A percentile compares a stretch with the other conserved stretches of the same genome.
Evolutionary conservation across 352 stramenopile genomes (phyloP).

Genomic region (Aphanomyces invadans): DNA sequence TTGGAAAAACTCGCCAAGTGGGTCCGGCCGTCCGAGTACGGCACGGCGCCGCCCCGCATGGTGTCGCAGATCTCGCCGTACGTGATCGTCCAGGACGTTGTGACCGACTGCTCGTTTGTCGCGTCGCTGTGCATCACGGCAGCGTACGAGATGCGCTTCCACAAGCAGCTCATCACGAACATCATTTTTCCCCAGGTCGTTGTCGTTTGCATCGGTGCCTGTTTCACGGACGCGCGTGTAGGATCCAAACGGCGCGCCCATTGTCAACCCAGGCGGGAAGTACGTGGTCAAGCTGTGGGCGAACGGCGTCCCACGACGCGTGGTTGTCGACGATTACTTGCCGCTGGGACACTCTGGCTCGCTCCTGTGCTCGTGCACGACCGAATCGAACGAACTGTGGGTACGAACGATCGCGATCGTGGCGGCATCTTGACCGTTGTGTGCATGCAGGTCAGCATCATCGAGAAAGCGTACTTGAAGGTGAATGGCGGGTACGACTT

Average conservation of each 20-base stretch:
- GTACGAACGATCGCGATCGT: background rate
- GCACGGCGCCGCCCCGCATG: slow-evolving; percentile 52
- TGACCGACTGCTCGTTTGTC: slow-evolving; percentile 92
- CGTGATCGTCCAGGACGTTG: slow-evolving; percentile 81
- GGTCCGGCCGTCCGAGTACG: slow-evolving; percentile 61
- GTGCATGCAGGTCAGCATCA: slow-evolving; percentile 81
- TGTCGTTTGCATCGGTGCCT: no score
- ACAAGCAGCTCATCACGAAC: slow-evolving; percentile 88
- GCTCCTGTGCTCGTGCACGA: slow-evolving; percentile 80
- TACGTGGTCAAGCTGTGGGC: slow-evolving; percentile 97
- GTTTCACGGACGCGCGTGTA: no score
- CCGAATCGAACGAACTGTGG: slow-evolving; percentile 73
- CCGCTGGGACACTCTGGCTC: slow-evolving; percentile 72
- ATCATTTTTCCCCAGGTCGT: slow-evolving; percentile 95
- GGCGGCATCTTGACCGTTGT: background rate
- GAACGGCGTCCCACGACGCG: slow-evolving; percentile 89
- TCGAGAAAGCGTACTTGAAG: slow-evolving; percentile 99
- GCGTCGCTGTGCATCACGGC: slow-evolving; percentile 88
- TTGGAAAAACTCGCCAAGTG: slow-evolving; percentile 46
- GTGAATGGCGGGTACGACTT: slow-evolving; percentile 97
- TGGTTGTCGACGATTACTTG: slow-evolving; percentile 94
- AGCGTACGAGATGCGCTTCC: slow-evolving; percentile 86
- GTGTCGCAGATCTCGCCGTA: slow-evolving; percentile 62
- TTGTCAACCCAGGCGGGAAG: slow-evolving; percentile 89
- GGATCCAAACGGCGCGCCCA: slow-evolving; percentile 35